Evolutionary conservation across 306 rosid species (phyloP).

Genomic region (Quercus mongolica): DNA sequence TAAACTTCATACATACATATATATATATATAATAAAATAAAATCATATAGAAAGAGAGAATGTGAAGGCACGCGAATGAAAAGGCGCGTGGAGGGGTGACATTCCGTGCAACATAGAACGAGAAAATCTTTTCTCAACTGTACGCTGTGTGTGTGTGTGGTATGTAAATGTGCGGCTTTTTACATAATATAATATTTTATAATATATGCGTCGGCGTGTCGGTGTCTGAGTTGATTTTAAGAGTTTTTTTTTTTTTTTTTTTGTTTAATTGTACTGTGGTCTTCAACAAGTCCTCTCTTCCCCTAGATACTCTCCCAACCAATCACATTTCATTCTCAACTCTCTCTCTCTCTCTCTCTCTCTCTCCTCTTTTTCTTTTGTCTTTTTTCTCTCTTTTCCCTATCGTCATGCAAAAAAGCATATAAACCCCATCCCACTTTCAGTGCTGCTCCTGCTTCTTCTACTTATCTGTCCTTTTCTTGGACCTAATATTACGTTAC

Average conservation of each 20-base stretch:
- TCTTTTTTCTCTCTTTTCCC: neutral
- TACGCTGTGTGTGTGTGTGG: neutral
- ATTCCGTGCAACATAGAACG: too few species aligned
- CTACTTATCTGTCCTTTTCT: slow-evolving; percentile 7
- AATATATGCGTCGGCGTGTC: slow-evolving; percentile 3
- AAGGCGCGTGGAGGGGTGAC: too few species aligned
- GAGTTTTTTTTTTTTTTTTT: too few species aligned
- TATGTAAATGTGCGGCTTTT: neutral
- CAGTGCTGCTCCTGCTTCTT: neutral
- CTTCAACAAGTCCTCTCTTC: neutral
- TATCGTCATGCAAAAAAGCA: slow-evolving; percentile 14
- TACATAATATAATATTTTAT: neutral
- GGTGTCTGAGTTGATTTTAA: slow-evolving; percentile 10
- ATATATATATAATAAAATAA: too few species aligned
- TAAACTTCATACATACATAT: too few species aligned
- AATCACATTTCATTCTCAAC: neutral
- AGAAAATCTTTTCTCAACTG: too few species aligned
- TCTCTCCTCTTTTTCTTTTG: neutral
- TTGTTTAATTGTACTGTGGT: neutral
- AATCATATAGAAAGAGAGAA: too few species aligned
- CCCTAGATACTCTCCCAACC: slow-evolving; percentile 10
- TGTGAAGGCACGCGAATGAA: too few species aligned
- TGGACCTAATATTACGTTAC: neutral
- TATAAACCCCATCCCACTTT: neutral
- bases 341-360: neutral